Evolutionary conservation across 2,329 filamentous ascomycete species (phyloP).

Genomic region (Ceratocystis ficicola): DNA sequence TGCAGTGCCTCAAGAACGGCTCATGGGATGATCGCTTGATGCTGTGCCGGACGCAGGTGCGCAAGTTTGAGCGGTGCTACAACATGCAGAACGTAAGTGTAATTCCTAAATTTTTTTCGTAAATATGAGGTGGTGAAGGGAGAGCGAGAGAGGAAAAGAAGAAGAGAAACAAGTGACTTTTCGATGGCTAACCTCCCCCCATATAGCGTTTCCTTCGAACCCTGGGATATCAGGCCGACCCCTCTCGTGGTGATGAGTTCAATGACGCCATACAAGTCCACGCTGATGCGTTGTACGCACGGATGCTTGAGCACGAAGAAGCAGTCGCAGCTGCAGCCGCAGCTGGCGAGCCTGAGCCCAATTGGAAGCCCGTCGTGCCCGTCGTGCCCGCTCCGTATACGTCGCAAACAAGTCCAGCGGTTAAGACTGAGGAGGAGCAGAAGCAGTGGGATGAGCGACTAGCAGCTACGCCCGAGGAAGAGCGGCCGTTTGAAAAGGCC

Average conservation of each 20-base stretch:
- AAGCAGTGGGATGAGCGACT: conserved; percentile 44
- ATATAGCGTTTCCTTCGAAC: conserved; percentile 72
- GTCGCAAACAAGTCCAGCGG: conserved; percentile 22
- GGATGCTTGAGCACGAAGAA: conserved; percentile 71
- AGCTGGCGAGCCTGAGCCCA: conserved; percentile 45
- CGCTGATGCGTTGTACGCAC: conserved; percentile 78
- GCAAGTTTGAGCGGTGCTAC: conserved; percentile 74
- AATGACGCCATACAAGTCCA: conserved; percentile 94
- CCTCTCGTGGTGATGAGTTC: conserved; percentile 50
- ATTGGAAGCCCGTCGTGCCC: conserved; percentile 46
- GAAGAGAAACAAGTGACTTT: background rate
- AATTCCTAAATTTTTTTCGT: background rate
- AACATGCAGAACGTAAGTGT: conserved; percentile 63
- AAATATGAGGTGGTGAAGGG: background rate
- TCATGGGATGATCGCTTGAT: conserved; percentile 56
- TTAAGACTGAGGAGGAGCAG: conserved; percentile 32
- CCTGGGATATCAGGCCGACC: conserved; percentile 66
- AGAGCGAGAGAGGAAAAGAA: background rate
- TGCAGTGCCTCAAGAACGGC: conserved; percentile 67
- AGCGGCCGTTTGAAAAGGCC: conserved; percentile 50
- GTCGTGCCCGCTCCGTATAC: conserved; percentile 17
- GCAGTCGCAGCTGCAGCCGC: conserved; percentile 57
- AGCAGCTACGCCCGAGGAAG: conserved; percentile 44
- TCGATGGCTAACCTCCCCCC: background rate
- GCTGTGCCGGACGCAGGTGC: conserved; percentile 69